Evolutionary conservation across 179 eudicot genomes (phyloP).

Genomic region (Beta macrorhiza): DNA sequence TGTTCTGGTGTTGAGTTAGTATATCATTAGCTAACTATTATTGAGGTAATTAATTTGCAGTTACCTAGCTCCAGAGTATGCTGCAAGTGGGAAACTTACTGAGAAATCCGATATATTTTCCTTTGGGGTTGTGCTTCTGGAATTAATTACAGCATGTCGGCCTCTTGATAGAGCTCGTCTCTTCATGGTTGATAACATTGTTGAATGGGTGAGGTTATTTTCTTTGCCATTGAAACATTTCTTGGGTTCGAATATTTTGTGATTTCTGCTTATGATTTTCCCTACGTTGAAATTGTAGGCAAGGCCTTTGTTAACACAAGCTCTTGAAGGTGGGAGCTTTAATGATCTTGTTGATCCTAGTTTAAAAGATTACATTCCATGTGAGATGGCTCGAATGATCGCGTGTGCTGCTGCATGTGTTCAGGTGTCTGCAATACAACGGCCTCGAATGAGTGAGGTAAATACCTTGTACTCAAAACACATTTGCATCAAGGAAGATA

Average conservation of each 20-base stretch:
- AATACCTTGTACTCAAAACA: too few species aligned
- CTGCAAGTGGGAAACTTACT: conserved; percentile 56
- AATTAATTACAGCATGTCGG: conserved; percentile 61
- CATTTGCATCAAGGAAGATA: too few species aligned
- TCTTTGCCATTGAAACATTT: too few species aligned
- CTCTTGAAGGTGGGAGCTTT: conserved; percentile 39
- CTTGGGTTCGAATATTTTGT: too few species aligned
- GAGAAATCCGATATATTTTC: conserved; percentile 68
- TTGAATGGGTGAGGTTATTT: conserved; percentile 52
- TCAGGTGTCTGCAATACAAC: conserved; percentile 50
- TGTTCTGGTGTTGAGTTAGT: not conserved
- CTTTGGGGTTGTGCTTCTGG: conserved; percentile 65
- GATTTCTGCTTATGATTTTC: too few species aligned
- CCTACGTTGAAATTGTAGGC: conserved; percentile 33
- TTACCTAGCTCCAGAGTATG: conserved; percentile 70
- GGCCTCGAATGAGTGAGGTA: conserved; percentile 74
- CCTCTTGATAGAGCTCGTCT: conserved; percentile 24
- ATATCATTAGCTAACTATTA: not conserved
- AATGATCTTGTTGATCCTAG: conserved; percentile 45
- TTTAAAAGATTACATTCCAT: conserved; percentile 37
- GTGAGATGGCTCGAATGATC: conserved; percentile 51
- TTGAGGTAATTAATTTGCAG: conserved; percentile 30
- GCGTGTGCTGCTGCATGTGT: conserved; percentile 70
- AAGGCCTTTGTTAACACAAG: conserved; percentile 56
- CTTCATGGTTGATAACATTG: conserved; percentile 28